phyloP scores from a whole-genome alignment of 2,329 filamentous ascomycete species.

The Xylaria sp. region DNA sequence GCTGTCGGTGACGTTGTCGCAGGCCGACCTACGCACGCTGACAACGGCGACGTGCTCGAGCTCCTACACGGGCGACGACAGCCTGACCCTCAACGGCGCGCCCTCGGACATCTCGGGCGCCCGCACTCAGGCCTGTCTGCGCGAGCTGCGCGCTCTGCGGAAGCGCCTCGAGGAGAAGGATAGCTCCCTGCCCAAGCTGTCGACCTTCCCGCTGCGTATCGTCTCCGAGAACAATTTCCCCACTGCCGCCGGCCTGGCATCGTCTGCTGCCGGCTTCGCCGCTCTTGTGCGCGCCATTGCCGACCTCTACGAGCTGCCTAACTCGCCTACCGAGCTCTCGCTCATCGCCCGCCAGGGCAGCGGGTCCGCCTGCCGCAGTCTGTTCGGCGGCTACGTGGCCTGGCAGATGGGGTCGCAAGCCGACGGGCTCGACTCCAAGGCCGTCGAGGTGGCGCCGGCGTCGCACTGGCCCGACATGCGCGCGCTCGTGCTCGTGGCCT shows the following conservation, averaged over 20 bases:
- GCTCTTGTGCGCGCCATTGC: constrained; percentile 86
- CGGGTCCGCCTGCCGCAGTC: constrained; percentile 89
- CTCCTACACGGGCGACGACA: constrained; percentile 72
- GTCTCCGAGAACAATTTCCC: constrained; percentile 99
- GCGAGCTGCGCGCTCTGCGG: constrained; percentile 82
- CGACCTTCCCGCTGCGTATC: constrained; percentile 79
- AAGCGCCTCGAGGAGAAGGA: constrained; percentile 78
- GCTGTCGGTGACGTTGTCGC: constrained; percentile 94
- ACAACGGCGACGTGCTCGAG: constrained; percentile 93
- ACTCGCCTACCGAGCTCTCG: constrained; percentile 84
- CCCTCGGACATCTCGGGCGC: constrained; percentile 86
- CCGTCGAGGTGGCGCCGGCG: constrained; percentile 87
- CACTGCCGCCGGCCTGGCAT: constrained; percentile 89
- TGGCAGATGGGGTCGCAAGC: constrained; percentile 83
- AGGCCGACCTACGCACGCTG: constrained; percentile 91
- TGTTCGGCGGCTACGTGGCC: constrained; percentile 96
- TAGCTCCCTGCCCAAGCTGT: constrained; percentile 82
- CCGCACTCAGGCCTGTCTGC: constrained; percentile 93
- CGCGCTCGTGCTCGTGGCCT: constrained; percentile 89
- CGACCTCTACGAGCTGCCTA: constrained; percentile 86
- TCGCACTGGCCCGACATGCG: constrained; percentile 96
- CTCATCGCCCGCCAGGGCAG: constrained; percentile 93
- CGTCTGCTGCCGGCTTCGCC: constrained; percentile 75
- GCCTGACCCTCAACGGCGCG: constrained; percentile 84
- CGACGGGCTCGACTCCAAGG: constrained; percentile 88